Base-by-base conservation (phyloP, 2,329 filamentous ascomycete genomes). In the Curvularia spicifera region DNA sequence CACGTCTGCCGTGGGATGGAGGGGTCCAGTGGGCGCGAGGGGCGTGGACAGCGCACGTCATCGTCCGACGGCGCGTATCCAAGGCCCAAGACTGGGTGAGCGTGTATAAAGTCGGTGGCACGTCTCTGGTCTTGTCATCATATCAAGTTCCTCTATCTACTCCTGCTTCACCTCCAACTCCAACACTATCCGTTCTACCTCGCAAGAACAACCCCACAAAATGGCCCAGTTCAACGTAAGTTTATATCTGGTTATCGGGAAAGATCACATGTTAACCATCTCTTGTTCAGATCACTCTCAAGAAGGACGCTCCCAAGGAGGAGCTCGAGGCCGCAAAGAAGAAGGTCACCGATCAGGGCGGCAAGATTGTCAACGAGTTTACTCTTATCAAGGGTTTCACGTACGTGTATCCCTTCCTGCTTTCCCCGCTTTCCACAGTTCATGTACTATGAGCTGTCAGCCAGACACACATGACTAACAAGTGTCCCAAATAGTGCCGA, bases 301-400 rank as follows among this genome's bases (percentile, higher is more conserved):
- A 95, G 79, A 81, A 87, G 40, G 85, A 87, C 61, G 87, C 89
- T 64, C 84, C 85, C 57, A 73, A 81, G 47, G 86, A 87, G 31
- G 82, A 96, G 73, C 82, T 96, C 65, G 80, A 87, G 49, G 93
- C 90, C 51, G 89, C 90, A 60, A 96, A 96, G 87, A 81, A 93
- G 76, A 81, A 88, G 58, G 90, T 88, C 68, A 80, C 76, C 59
- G 84, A 89, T 42, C 87, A 94, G 75, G 94, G 94, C 73, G 94
- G 93, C 75, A 87, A 86, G 78, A 95, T 98, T 80, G 86, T 81
- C 54, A 88, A 95, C 69, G 91, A 95, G 77, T 97, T 91, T 83
- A 89, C 81, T 60, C 80, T 97, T 70, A 93, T 97, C 84, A 96
- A 94, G 82, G 93, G 90, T 57, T 97, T 97, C 82, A 89, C 91